Conservation (phyloP, 441 rosid genomes). For the Manihot esculenta region DNA sequence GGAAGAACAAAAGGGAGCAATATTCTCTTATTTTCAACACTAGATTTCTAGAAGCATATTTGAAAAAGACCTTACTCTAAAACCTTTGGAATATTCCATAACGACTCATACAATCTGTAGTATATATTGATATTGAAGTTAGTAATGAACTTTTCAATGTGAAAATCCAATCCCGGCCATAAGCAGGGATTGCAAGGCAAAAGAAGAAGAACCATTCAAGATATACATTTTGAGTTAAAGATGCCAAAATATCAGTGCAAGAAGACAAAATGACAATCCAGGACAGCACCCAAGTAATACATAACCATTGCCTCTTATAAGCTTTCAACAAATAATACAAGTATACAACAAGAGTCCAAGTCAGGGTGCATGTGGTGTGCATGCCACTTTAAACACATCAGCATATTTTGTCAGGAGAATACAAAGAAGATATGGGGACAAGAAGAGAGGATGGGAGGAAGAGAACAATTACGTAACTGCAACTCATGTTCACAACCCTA, state of each 20-base stretch:
- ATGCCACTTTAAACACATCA: neutral
- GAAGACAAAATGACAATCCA: neutral
- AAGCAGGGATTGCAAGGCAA: neutral
- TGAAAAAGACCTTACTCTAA: neutral
- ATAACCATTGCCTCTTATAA: neutral
- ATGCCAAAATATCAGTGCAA: neutral
- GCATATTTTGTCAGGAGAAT: neutral
- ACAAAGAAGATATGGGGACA: neutral
- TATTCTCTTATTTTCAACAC: neutral
- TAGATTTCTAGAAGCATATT: neutral
- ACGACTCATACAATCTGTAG: neutral
- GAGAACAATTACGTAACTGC: neutral
- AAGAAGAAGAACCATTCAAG: neutral
- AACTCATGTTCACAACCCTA: neutral
- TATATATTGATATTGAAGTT: neutral
- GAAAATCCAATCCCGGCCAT: neutral
- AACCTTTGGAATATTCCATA: neutral
- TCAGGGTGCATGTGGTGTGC: too few species aligned
- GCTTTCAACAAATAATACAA: neutral
- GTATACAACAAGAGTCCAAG: neutral
- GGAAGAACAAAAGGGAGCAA: neutral
- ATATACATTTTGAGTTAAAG: neutral
- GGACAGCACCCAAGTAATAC: neutral
- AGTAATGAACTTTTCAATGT: neutral
- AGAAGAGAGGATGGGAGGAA: neutral